Conservation (phyloP, 306 rosid genomes). For the Corylus americana region DNA sequence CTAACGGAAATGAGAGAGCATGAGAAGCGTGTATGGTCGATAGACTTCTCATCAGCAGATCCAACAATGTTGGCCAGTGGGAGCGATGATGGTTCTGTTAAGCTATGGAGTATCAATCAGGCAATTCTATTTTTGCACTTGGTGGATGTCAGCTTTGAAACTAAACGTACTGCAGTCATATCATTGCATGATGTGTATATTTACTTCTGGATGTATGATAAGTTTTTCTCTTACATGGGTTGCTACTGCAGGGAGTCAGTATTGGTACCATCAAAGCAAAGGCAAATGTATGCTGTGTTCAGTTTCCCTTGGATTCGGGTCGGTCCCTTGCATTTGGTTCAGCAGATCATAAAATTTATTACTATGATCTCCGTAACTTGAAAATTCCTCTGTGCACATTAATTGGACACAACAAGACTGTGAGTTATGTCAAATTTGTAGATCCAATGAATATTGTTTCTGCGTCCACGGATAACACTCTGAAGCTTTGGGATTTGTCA, state of each 20-base stretch:
- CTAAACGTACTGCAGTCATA: conserved; percentile 91
- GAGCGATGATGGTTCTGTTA: conserved; percentile 89
- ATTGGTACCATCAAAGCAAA: conserved; percentile 87
- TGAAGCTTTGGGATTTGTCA: conserved; percentile 99
- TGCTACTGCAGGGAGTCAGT: conserved; percentile 91
- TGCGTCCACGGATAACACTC: conserved; percentile 83
- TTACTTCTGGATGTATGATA: conserved; percentile 66
- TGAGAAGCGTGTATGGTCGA: conserved; percentile 92
- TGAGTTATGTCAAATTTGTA: conserved; percentile 85
- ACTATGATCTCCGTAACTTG: conserved; percentile 83
- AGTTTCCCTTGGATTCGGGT: conserved; percentile 78
- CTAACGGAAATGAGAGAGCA: conserved; percentile 91
- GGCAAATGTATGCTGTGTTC: conserved; percentile 97
- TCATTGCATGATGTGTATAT: conserved; percentile 55
- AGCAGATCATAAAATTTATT: conserved; percentile 88
- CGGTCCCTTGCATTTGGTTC: conserved; percentile 94
- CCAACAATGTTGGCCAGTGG: conserved; percentile 98
- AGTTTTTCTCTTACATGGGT: conserved; percentile 77
- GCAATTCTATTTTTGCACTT: conserved; percentile 98
- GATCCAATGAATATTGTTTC: conserved; percentile 72
- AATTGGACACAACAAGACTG: conserved; percentile 86
- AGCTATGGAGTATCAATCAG: conserved; percentile 99
- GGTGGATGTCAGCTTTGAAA: conserved; percentile 98
- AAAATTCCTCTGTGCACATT: conserved; percentile 78
- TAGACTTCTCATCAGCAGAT: conserved; percentile 88